Evolutionary conservation across 1,139 yeast species (phyloP).

Genomic region (Hanseniaspora sp.): DNA sequence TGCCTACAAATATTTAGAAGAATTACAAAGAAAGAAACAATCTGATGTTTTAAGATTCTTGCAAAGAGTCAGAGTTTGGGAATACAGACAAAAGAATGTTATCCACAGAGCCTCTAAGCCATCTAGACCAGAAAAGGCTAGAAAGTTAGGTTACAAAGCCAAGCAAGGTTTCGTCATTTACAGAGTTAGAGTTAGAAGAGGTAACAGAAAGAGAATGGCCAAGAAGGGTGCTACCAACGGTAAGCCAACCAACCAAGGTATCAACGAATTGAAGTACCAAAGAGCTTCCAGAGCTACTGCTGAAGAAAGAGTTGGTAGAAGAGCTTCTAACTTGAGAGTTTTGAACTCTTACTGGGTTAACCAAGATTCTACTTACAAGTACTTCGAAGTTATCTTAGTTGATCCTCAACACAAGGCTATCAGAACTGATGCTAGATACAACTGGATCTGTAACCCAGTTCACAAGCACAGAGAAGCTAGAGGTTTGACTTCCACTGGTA

Average conservation of each 20-base stretch:
- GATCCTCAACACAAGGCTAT: conserved; percentile 98
- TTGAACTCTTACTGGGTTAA: conserved; percentile 99
- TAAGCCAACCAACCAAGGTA: conserved; percentile 99
- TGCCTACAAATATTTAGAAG: conserved; percentile 99
- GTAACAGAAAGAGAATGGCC: conserved; percentile 99
- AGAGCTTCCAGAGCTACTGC: conserved; percentile 96
- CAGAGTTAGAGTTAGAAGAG: conserved; percentile 99
- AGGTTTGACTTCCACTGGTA: conserved; percentile 97
- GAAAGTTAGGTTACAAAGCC: conserved; percentile 99
- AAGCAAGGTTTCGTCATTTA: conserved; percentile 98
- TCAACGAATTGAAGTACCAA: conserved; percentile 98
- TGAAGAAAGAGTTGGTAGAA: conserved; percentile 99
- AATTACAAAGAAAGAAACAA: conserved; percentile 99
- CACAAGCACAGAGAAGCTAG: conserved; percentile 99
- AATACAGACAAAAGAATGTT: conserved; percentile 97
- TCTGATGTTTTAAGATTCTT: conserved; percentile 98
- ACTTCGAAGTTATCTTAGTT: conserved; percentile 92
- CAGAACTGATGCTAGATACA: conserved; percentile 97
- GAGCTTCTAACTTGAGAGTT: conserved; percentile 97
- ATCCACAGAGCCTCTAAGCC: conserved; percentile 99
- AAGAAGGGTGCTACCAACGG: conserved; percentile 99
- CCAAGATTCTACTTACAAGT: conserved; percentile 99
- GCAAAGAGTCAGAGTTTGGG: conserved; percentile 99
- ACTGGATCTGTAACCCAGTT: conserved; percentile 99
- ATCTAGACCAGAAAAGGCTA: conserved; percentile 99